A percentile compares a stretch with the other conserved stretches of the same genome.
Evolutionary conservation across 805 yeast species (phyloP).

Genomic region (Trichomonascus vanleenenianus): DNA sequence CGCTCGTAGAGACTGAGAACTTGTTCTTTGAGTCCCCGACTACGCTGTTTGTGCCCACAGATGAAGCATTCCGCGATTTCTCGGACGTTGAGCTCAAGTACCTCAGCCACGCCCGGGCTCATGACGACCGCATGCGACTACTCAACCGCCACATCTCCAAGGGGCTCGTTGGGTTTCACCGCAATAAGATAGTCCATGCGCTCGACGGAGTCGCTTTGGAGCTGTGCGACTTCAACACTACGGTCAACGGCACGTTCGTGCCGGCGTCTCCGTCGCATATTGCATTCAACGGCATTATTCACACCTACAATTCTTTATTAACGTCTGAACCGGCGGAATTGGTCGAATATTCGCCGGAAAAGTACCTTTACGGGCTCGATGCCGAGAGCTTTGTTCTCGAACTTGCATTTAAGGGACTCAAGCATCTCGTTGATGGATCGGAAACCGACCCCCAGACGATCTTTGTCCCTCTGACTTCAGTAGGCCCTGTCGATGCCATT

Average conservation of each 20-base stretch:
- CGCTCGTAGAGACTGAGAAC: conserved; percentile 6
- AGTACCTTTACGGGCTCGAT: conserved; percentile 50
- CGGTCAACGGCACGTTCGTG: not conserved
- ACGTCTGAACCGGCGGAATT: conserved; percentile 18
- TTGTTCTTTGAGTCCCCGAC: conserved; percentile 20
- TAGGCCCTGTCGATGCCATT: conserved; percentile 2
- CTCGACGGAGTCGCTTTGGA: not conserved
- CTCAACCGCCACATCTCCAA: conserved; percentile 43
- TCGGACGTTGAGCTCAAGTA: conserved; percentile 41
- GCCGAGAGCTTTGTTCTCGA: conserved; percentile 64
- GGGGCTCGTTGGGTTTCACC: conserved; percentile 14
- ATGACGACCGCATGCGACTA: conserved; percentile 19
- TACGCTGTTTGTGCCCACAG: conserved; percentile 43
- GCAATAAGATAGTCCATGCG: conserved; percentile 4
- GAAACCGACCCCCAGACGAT: conserved; percentile 47
- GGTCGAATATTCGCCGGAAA: conserved; percentile 44
- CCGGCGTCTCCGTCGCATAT: not conserved
- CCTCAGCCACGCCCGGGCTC: conserved; percentile 20
- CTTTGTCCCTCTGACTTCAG: conserved; percentile 37
- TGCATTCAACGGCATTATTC: conserved; percentile 42
- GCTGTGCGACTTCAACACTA: conserved; percentile 11
- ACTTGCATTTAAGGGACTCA: conserved; percentile 50
- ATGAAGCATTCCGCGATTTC: conserved; percentile 27
- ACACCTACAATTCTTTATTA: conserved; percentile 35
- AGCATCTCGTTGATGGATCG: conserved; percentile 46